Base-by-base conservation (phyloP, 805 yeast genomes). In the Saccharomycopsis fermentans region DNA sequence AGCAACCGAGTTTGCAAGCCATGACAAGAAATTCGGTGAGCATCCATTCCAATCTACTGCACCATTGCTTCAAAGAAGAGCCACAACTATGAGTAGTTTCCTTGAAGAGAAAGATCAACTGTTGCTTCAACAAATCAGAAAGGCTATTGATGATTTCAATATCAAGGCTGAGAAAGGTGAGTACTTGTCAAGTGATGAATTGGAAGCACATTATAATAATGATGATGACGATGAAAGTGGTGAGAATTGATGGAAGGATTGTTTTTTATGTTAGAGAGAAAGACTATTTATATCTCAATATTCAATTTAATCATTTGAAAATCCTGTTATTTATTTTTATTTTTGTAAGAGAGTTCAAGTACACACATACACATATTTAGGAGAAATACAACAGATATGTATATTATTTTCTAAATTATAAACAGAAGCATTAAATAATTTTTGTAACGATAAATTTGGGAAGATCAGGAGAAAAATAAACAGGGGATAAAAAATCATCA, bases 101-200 rank as follows among this genome's bases (percentile, higher is more conserved):
- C 37, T 65, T 37, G 36, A 67, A 65, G 43, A 69, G 19, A 19
- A 37, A 21, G 62, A 59, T 21, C 29, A 66, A 9, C 73, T 69
- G 47, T 69, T 77, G 64, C 52, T 78, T 60, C 70, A 67, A 26
- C 77, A 74, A 58, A 78, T 78, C 24, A 71, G 75, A 60, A 69
- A 65, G 27, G 78, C 79, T 0, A 75, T 77, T 70, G 67, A 74
- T 29, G 70, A 64, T 52, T 69, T 64, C 60, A 63, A 64, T 26
- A 43, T 57, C 8, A 59, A 62, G 8, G 48, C 57, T 36, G 65
- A 60, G 26, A 64, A 57, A 1, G 66, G 74, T 12, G 78, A 75
- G 5, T 78, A 72, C 48, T 71, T 78, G 35, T 74, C 79, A 8
- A 74, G 76, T 52, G 86, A 82, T 62, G 87, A 83, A 67, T 76